Base-by-base conservation (phyloP, 2,329 filamentous ascomycete genomes). In the Colletotrichum godetiae region DNA sequence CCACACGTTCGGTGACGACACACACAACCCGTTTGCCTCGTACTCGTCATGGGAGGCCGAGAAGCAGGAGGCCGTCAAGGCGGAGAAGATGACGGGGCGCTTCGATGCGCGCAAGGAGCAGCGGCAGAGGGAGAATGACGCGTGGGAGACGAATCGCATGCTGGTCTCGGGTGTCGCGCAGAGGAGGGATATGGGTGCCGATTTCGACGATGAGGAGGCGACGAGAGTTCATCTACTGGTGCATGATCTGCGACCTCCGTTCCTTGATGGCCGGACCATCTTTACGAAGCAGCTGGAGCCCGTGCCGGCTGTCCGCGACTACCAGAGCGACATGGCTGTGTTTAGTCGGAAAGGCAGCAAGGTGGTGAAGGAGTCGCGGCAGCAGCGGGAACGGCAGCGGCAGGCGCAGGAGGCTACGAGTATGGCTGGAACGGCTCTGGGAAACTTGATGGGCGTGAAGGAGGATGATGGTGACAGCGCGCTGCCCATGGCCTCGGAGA, bases 71-170 rank as follows among this genome's bases (percentile, higher is more conserved):
- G 89, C 89, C 19, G 92, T 91, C 15, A 84, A 95, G 81, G 88
- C 91, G 10, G 94, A 97, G 82, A 97, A 94, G 87, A 97, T 97
- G 85, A 88, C 92, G 5, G 92, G 89, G 65, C 92, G 89, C 78
- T 90, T 87, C 78, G 89, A 86, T 67, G 93, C 93, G 57, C 89
- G 94, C 63, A 92, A 92, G 74, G 88, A 94, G 71, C 95, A 98
- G 83, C 94, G 95, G 78, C 94, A 98, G 81, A 95, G 94, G 80
- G 97, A 99, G 80, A 95, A 97, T 56, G 97, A 99, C 83, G 96
- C 95, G 0, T 99, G 97, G 97, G 97, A 99, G 83, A 97, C 96
- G 19, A 99, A 99, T 81, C 94, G 97, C 72, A 98, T 99, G 97
- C 88, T 99, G 74, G 97, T 95, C 1, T 98, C 95, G 24, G 96